Conservation (phyloP, 2,329 filamentous ascomycete species). For the Tolypocladium ovalisporum region DNA sequence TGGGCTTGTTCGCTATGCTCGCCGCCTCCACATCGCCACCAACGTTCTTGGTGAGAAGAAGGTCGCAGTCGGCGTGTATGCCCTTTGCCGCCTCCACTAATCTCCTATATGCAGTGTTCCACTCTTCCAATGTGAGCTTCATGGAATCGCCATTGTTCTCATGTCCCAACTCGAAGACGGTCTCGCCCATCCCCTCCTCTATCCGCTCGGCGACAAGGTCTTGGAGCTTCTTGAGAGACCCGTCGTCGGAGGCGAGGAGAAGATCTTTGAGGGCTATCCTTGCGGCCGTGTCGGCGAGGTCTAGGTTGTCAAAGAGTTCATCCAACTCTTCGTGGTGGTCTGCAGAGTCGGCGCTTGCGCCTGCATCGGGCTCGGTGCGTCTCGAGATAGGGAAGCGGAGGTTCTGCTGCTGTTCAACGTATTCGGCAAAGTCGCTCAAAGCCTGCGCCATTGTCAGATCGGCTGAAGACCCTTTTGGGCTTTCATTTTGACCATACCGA, state of each 20-base stretch:
- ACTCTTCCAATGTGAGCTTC: conserved; percentile 62
- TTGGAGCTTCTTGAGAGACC: conserved; percentile 50
- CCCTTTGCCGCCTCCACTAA: conserved; percentile 54
- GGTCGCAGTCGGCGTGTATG: conserved; percentile 62
- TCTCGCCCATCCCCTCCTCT: conserved; percentile 78
- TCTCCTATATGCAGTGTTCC: conserved; percentile 59
- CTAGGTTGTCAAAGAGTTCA: conserved; percentile 82
- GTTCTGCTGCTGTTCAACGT: conserved; percentile 88
- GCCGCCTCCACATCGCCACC: conserved; percentile 65
- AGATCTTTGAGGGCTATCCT: conserved; percentile 64
- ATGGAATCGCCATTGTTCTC: conserved; percentile 85
- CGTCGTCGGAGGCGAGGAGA: conserved; percentile 53
- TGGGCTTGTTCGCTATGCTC: conserved; percentile 35
- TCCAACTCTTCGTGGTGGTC: conserved; percentile 75
- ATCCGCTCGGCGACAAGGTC: conserved; percentile 58
- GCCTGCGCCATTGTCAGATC: conserved; percentile 32
- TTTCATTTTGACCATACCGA: conserved; percentile 41
- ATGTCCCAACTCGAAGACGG: conserved; percentile 81
- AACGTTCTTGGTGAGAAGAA: conserved; percentile 85
- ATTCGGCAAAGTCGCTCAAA: conserved; percentile 93
- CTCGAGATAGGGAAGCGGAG: conserved; percentile 45
- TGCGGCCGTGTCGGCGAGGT: conserved; percentile 61
- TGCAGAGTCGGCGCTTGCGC: conserved; percentile 15
- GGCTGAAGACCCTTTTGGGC: background rate
- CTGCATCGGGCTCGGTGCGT: conserved; percentile 12